phyloP scores from a whole-genome alignment of 2,329 filamentous ascomycete species.

The Bipolaris gigantea region DNA sequence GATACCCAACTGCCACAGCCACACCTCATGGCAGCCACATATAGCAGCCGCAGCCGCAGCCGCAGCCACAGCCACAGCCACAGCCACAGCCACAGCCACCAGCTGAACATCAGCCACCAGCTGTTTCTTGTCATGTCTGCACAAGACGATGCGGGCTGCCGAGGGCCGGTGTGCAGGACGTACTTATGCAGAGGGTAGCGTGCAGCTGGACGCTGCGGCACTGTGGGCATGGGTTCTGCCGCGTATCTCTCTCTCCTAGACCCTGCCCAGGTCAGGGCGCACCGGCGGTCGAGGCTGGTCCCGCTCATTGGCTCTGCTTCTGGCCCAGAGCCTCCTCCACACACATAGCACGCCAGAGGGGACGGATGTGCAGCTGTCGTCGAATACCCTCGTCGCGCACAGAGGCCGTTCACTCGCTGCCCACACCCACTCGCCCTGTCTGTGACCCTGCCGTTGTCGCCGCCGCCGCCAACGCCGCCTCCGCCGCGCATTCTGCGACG shows the following conservation, averaged over 20 bases:
- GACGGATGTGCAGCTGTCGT: slow-evolving; percentile 6
- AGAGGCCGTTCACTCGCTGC: slow-evolving; percentile 14
- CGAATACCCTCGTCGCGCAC: slow-evolving; percentile 11
- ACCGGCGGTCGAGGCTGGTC: not conserved
- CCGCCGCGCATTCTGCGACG: slow-evolving; percentile 4
- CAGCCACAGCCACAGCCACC: too few relatives aligned
- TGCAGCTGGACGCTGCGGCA: not conserved
- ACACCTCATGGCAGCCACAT: not conserved
- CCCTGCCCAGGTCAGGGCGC: slow-evolving; percentile 6
- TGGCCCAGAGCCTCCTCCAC: slow-evolving; percentile 5
- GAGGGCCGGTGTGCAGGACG: not conserved
- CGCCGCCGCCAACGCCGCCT: slow-evolving; percentile 1
- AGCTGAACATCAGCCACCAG: too few relatives aligned
- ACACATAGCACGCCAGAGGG: slow-evolving; percentile 7
- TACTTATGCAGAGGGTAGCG: not conserved
- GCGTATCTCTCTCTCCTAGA: slow-evolving; percentile 8
- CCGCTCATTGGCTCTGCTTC: slow-evolving; percentile 7
- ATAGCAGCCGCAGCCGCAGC: too few relatives aligned
- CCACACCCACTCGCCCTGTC: slow-evolving; percentile 1
- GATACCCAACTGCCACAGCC: too few relatives aligned
- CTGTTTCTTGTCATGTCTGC: too few relatives aligned
- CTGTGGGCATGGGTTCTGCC: slow-evolving; percentile 4
- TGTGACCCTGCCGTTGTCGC: not conserved
- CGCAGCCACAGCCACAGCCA: too few relatives aligned
- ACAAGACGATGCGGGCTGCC: not conserved